Evolutionary conservation across 73 alveolate species (phyloP), one percentile per base, ranked within the genome.

Genomic region (Paramecium octaurelia): DNA sequence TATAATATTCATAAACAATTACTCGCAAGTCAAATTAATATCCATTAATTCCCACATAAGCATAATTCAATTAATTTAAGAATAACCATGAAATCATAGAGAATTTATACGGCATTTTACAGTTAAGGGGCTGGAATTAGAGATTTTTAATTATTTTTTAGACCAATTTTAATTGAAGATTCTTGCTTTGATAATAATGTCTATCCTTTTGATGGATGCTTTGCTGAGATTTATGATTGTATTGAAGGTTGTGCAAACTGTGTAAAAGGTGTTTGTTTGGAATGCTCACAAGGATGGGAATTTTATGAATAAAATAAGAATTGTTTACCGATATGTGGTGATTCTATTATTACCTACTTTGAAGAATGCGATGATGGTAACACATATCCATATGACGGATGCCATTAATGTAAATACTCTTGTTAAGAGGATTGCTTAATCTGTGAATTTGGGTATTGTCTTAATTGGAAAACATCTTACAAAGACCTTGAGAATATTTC

Each of bases 281-380:
- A 58, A 58, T 58, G 76, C 9, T 23, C 2, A 14, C 31, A 10
- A 58, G 76, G 36, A 7, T 58, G 14, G 31, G 11, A 23, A 24
- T 58, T 6, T 20, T 23, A 58, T 6, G 76, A 58, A 24, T 20
- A 23, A 18, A 21, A 6, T 58, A 58, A 24, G 36, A 58, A 58
- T 0, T 58, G 76, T 24, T 24, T 58, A 23, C 6, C 76, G 12
- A 58, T 58, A 10, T 58, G 73, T 58, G 73, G 73, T 58, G 73
- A 58, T 58, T 1, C 36, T 18, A 0, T 18, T 8, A 58, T 58
- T 58, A 18, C 24, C 0, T 7, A 21, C 1, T 58, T 18, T 58
- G 73, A 58, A 58, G 24, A 58, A 21, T 58, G 73, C 2, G 31
- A 27, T 27, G 31, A 27, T 27, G 31, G 31, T 27, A 27, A 27